Evolutionary conservation across 2,329 filamentous ascomycete genomes (phyloP).

Genomic region (Trichophaea hybrida): DNA sequence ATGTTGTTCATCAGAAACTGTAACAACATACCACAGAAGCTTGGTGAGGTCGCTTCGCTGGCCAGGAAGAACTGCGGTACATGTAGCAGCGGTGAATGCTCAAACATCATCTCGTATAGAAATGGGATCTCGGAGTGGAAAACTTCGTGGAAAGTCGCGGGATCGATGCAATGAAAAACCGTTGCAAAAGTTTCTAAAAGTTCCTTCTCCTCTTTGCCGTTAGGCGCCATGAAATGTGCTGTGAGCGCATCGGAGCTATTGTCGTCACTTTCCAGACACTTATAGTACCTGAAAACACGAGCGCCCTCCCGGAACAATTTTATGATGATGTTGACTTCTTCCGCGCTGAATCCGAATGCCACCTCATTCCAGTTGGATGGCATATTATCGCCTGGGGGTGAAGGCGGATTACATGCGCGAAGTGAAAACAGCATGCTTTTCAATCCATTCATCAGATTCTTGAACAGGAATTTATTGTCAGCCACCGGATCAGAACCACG

Average conservation of each 20-base stretch:
- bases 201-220: slow-evolving; percentile 92
- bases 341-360: slow-evolving; percentile 88
- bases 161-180: slow-evolving; percentile 96
- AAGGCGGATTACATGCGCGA: slow-evolving; percentile 66
- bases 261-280: slow-evolving; percentile 45
- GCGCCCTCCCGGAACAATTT: slow-evolving; percentile 96
- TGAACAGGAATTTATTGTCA: slow-evolving; percentile 97
- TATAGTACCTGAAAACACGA: slow-evolving; percentile 93
- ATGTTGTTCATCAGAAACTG: slow-evolving; percentile 96
- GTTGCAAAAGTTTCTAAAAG: slow-evolving; percentile 94
- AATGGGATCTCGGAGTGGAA: slow-evolving; percentile 95
- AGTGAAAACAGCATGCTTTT: slow-evolving; percentile 96
- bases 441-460: slow-evolving; percentile 84
- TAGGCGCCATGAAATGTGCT: slow-evolving; percentile 86
- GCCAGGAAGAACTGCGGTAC: slow-evolving; percentile 96
- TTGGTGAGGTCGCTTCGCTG: slow-evolving; percentile 94
- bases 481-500: slow-evolving; percentile 73
- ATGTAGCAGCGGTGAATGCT: slow-evolving; percentile 84
- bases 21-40: slow-evolving; percentile 94
- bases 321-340: slow-evolving; percentile 90
- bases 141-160: slow-evolving; percentile 94
- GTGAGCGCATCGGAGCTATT: slow-evolving; percentile 51
- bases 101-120: slow-evolving; percentile 94
- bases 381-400: slow-evolving; percentile 61
- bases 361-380: slow-evolving; percentile 84